phyloP scores from a whole-genome alignment of 768 basidiomycete genomes.

The Botryobasidium botryosum region DNA sequence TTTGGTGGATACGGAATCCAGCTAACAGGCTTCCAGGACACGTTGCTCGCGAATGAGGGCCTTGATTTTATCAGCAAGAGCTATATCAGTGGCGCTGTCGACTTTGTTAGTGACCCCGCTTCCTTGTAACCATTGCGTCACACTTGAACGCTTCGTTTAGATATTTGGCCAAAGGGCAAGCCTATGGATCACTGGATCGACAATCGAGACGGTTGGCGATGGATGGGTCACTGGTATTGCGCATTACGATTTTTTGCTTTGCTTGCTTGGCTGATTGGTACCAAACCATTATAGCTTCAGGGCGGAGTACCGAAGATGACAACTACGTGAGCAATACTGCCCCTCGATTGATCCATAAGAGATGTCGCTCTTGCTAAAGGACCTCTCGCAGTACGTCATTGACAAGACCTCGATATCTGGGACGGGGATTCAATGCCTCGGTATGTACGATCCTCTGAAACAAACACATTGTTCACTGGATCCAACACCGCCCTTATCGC shows the following conservation, averaged over 20 bases:
- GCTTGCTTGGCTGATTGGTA: not conserved
- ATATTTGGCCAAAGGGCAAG: not conserved
- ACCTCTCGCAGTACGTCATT: not conserved
- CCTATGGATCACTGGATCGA: not conserved
- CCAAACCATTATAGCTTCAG: not conserved
- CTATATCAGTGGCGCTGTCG: conserved; percentile 10
- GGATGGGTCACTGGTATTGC: not conserved
- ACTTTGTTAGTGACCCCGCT: conserved; percentile 9
- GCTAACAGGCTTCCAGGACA: conserved; percentile 11
- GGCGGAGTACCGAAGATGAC: not conserved
- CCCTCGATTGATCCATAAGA: not conserved
- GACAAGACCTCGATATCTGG: not conserved
- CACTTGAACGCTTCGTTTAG: not conserved
- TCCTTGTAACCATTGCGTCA: not conserved
- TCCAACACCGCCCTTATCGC: not conserved
- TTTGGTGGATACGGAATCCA: conserved; percentile 10
- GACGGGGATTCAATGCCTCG: conserved; percentile 1
- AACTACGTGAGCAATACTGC: not conserved
- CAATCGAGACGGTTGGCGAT: not conserved
- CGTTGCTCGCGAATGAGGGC: conserved; percentile 8
- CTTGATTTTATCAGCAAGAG: conserved; percentile 9
- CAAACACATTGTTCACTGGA: too few species aligned
- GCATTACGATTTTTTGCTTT: too few species aligned
- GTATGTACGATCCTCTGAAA: too few species aligned
- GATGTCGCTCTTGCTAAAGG: not conserved